Base-by-base conservation (phyloP, 192 early-diverging fungal species). In the Phlyctochytrium bullatum region DNA sequence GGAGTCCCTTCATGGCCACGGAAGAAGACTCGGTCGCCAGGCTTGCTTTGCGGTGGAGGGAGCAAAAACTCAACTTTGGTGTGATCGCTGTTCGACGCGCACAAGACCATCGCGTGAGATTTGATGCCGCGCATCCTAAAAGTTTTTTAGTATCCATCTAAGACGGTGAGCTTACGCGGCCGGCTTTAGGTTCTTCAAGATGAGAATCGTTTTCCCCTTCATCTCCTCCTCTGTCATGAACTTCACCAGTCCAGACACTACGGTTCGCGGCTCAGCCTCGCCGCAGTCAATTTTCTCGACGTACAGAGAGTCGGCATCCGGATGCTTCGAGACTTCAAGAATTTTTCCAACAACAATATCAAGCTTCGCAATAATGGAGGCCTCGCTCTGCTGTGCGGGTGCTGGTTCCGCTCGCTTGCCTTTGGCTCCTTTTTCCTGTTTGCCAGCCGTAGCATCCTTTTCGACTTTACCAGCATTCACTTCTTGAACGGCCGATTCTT, bases 301-400 rank as follows among this genome's bases (percentile, higher is more conserved):
- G 70, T 99, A 99, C 17, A 99, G 81, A 3, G 94, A 79, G 74
- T 99, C 97, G 2, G 97, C 97, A 69, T 93, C 92, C n/a, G 92
- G 91, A 76, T 99, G 97, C 75, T 91, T 90, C 74, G 89, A 78
- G 30, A 88, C 91, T 24, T 80, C 76, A 63, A 92, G 56, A 54
- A 99, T 94, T 64, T 87, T 87, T 34, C 96, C 97, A 36, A 99
- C 95, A 32, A 92, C 89, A 65, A 99, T 88, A 77, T 99, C 93
- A 34, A 99, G 82, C 73, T 93, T 89, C 50, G 93, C 90, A 51
- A 86, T 76, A 14, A 82, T 33, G 0, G 83, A 78, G 16, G 64
- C 76, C 66, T 71, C 76, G 53, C 60, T 63, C n/a, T 28, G 36
- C 23, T 65, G 36, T 3, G 71, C 61, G 14, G 72, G 50, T 20